Evolutionary conservation across 2,329 filamentous ascomycete genomes (phyloP).

Genomic region (Microdochium paspali): DNA sequence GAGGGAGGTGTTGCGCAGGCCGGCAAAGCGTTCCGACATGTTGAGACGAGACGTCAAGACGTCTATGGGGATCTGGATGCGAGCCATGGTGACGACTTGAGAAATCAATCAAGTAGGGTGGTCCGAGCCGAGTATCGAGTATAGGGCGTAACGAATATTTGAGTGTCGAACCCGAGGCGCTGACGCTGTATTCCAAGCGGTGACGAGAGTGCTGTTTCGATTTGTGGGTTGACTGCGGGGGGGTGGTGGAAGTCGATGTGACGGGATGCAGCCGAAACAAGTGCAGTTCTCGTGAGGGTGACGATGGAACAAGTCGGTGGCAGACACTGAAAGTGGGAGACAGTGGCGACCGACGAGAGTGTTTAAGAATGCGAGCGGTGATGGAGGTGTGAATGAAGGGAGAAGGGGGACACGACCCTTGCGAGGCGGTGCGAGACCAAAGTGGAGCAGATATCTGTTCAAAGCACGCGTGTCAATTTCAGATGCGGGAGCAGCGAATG

Average conservation of each 20-base stretch:
- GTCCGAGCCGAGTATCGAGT: background rate
- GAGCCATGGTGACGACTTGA: conserved; percentile 52
- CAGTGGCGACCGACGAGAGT: background rate
- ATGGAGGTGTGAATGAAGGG: background rate
- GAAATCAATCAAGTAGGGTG: too few relatives aligned
- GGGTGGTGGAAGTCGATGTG: background rate
- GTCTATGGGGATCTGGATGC: conserved; percentile 89
- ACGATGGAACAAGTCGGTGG: background rate
- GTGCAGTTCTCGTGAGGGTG: background rate
- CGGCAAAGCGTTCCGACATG: conserved; percentile 74
- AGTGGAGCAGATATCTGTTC: background rate
- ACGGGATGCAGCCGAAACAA: background rate
- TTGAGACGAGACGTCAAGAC: conserved; percentile 86
- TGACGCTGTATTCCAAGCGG: background rate
- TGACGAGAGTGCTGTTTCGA: background rate
- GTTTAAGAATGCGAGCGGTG: background rate
- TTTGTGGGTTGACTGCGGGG: background rate
- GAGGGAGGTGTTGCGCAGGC: conserved; percentile 70
- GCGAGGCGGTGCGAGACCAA: background rate
- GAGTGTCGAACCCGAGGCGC: too few relatives aligned
- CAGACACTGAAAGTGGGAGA: background rate
- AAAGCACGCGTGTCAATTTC: background rate
- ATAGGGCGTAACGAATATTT: too few relatives aligned
- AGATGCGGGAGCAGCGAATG: background rate
- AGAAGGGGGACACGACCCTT: background rate